Evolutionary conservation across 2,329 filamentous ascomycete species (phyloP), one percentile per base, ranked within the genome.

Genomic region (Venturia pyrina): DNA sequence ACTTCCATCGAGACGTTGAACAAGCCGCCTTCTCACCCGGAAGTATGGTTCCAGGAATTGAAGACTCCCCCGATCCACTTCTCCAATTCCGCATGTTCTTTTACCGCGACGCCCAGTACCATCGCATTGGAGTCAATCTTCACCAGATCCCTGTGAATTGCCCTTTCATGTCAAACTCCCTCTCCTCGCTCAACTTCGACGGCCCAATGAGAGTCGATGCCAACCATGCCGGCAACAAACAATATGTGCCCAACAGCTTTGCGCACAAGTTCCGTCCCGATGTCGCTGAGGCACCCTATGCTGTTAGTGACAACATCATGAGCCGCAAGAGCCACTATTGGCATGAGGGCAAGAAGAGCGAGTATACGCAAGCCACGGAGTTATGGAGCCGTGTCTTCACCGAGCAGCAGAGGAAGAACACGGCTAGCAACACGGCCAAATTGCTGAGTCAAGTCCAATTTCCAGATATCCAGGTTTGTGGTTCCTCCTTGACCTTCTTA

Each of bases 241-340:
- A 83, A 66, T 84, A 83, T 68, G 75, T 72, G 2, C 82, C 82
- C 19, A 83, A 84, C 73, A 81, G 77, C 71, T 82, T 82, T 70
- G 72, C 75, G 11, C 72, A 81, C 72, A 82, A 82, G 68, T 83
- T 83, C 77, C 75, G 81, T 0, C 79, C 80, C 0, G 82, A 83
- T 67, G 73, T 74, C 0, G 81, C 81, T 1, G 81, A 84, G 69
- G 76, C 79, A 1, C 79, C 81, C 0, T 82, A 81, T 70, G 73
- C 75, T 34, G 79, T 84, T 15, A 75, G 75, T 34, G 81, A 84
- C 71, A 80, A 79, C 66, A 73, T 83, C 46, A 76, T 82, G 53
- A 78, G 77, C 67, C 78, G 81, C 62, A 82, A 83, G 74, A 80
- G 78, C 68, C 81, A 84, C 70, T 83, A 80, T 73, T 83, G 78